These are phyloP conservation scores for Lachnellula subtilissima DNA, from an alignment of 2,329 filamentous ascomycete species.

Conservation along the genomic window DNA sequence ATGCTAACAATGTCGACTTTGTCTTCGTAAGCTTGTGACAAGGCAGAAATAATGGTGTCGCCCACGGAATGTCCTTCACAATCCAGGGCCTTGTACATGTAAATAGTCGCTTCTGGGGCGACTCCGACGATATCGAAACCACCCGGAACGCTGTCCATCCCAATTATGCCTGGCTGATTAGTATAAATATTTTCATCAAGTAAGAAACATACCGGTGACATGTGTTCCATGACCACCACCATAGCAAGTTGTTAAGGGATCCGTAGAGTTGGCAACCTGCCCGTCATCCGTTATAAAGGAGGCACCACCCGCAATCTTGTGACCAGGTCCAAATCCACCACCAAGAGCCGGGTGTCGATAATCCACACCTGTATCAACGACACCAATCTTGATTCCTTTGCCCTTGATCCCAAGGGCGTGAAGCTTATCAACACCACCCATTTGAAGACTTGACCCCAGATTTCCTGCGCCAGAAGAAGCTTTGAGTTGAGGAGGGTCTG, in stretches of 20 bases:
- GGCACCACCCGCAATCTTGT: slow-evolving; percentile 51
- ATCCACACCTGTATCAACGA: slow-evolving; percentile 43
- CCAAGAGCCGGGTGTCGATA: slow-evolving; percentile 60
- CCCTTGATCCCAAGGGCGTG: slow-evolving; percentile 41
- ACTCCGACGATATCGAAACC: slow-evolving; percentile 19
- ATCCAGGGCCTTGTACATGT: slow-evolving; percentile 22
- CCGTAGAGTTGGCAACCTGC: slow-evolving; percentile 1
- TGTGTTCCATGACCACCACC: slow-evolving; percentile 24
- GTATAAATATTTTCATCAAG: neutral
- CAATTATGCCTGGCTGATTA: slow-evolving; percentile 16
- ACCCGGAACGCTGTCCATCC: slow-evolving; percentile 11
- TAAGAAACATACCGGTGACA: slow-evolving; percentile 13
- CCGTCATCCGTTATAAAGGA: slow-evolving; percentile 51
- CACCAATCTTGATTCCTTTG: slow-evolving; percentile 39
- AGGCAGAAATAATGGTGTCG: slow-evolving; percentile 20
- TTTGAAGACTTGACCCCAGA: slow-evolving; percentile 3
- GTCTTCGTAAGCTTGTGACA: slow-evolving; percentile 19
- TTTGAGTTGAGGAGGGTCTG: neutral
- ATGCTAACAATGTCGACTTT: slow-evolving; percentile 24
- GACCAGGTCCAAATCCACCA: slow-evolving; percentile 57
- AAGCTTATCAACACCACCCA: slow-evolving; percentile 35
- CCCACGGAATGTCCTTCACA: slow-evolving; percentile 12
- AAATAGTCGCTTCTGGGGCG: slow-evolving; percentile 20
- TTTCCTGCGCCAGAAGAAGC: neutral
- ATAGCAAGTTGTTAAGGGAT: slow-evolving; percentile 19